Conservation (phyloP, 202 grass and related monocot genomes). For the Schoenoplectus triqueter region DNA sequence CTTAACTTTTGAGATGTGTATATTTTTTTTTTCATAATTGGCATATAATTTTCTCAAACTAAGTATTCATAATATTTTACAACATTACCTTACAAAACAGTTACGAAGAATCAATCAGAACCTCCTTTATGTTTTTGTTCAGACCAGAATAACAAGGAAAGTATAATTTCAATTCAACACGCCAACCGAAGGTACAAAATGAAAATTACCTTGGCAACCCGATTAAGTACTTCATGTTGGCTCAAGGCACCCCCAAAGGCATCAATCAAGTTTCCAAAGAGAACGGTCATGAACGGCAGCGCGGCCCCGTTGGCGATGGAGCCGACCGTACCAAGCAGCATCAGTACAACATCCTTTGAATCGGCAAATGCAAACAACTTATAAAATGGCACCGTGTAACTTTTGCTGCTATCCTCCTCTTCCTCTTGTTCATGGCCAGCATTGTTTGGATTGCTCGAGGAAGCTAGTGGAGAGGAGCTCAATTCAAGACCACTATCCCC, state of each 20-base stretch:
- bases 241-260: slow-evolving; percentile 68
- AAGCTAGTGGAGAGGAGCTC: background rate
- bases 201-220: slow-evolving; percentile 55
- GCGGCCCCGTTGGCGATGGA: slow-evolving; percentile 73
- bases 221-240: slow-evolving; percentile 52
- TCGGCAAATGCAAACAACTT: slow-evolving; percentile 81
- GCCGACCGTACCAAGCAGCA: slow-evolving; percentile 64
- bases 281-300: slow-evolving; percentile 83
- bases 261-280: slow-evolving; percentile 77
- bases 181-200: slow-evolving; percentile 2
- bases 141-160: background rate
- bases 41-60: background rate
- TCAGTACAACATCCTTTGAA: slow-evolving; percentile 56
- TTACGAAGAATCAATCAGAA: background rate
- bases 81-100: background rate
- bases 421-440: background rate
- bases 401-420: background rate
- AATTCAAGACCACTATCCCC: slow-evolving; percentile 26
- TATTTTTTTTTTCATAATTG: background rate
- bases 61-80: background rate
- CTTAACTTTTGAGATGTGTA: slow-evolving; percentile 10
- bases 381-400: slow-evolving; percentile 65
- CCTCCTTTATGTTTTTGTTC: background rate
- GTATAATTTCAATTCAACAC: background rate
- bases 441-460: slow-evolving; percentile 24